Conservation (phyloP, 768 basidiomycete species). For the Hygrophoropsis aurantiaca region DNA sequence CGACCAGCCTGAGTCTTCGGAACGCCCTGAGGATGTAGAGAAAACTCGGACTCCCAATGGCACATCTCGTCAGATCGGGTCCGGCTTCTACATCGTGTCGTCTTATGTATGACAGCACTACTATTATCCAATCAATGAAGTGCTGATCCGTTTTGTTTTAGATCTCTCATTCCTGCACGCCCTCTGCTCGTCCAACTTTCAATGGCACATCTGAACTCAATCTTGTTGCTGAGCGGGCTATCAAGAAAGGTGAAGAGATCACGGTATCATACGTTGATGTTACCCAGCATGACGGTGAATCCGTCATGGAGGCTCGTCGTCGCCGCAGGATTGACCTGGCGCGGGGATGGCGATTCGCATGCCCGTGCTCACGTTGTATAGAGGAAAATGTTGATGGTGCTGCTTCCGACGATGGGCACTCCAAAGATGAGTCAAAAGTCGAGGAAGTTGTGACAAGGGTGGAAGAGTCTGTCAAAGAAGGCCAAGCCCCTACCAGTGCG, state of each 20-base stretch:
- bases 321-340: constrained; percentile 73
- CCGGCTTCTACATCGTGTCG: constrained; percentile 74
- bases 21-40: constrained; percentile 70
- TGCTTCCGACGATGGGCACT: constrained; percentile 29
- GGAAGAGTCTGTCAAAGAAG: constrained; percentile 23
- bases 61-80: constrained; percentile 73
- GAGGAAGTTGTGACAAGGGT: constrained; percentile 34
- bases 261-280: constrained; percentile 78
- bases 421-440: constrained; percentile 52
- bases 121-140: not conserved
- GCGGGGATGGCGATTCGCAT: constrained; percentile 82
- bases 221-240: constrained; percentile 61
- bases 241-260: constrained; percentile 76
- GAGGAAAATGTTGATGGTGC: constrained; percentile 45
- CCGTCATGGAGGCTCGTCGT: constrained; percentile 52
- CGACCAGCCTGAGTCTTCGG: constrained; percentile 48
- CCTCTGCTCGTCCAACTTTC: constrained; percentile 67
- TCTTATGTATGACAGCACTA: constrained; percentile 52
- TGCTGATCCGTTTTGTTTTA: constrained; percentile 13
- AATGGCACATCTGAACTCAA: constrained; percentile 68
- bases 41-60: constrained; percentile 76
- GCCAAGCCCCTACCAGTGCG: not conserved
- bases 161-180: constrained; percentile 74
- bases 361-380: constrained; percentile 64
- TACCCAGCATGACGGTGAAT: constrained; percentile 53